Conservation (phyloP, 2,329 filamentous ascomycete genomes). For the Penicillium sp. region DNA sequence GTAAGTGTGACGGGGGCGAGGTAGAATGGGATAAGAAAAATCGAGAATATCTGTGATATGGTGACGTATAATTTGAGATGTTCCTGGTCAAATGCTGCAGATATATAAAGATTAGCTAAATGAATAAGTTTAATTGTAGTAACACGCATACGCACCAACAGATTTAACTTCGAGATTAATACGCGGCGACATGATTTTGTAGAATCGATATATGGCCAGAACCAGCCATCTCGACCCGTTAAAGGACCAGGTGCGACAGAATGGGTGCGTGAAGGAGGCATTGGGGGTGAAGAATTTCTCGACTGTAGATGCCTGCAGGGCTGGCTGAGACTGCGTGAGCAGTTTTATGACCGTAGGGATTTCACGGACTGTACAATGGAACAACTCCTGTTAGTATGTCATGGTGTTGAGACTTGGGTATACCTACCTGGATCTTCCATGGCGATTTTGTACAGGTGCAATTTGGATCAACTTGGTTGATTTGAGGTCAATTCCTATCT, state of each 20-base stretch:
- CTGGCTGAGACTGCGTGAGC: conserved; percentile 64
- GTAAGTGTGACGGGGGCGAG: conserved; percentile 63
- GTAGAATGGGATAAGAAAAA: conserved; percentile 76
- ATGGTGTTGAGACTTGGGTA: not conserved
- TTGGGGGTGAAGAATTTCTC: conserved; percentile 69
- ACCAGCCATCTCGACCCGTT: conserved; percentile 64
- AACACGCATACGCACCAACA: conserved; percentile 42
- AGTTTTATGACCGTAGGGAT: conserved; percentile 63
- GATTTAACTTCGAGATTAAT: conserved; percentile 65
- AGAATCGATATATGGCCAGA: conserved; percentile 71
- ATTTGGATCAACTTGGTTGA: not conserved
- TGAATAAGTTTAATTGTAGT: not conserved
- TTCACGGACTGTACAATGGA: conserved; percentile 49
- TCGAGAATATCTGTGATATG: conserved; percentile 69
- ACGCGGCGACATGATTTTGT: conserved; percentile 73
- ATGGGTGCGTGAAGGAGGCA: conserved; percentile 73
- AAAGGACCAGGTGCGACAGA: conserved; percentile 63
- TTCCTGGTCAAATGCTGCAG: conserved; percentile 63
- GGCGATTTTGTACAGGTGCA: not conserved
- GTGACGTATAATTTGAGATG: conserved; percentile 68
- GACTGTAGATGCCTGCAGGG: conserved; percentile 62
- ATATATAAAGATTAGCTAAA: not conserved
- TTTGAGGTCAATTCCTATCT: not conserved
- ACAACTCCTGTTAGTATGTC: not conserved
- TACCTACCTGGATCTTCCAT: conserved; percentile 10